A percentile compares a stretch with the other conserved stretches of the same genome.
Evolutionary conservation across 768 basidiomycete species (phyloP).

Genomic region (Macrolepiota dolichaula): DNA sequence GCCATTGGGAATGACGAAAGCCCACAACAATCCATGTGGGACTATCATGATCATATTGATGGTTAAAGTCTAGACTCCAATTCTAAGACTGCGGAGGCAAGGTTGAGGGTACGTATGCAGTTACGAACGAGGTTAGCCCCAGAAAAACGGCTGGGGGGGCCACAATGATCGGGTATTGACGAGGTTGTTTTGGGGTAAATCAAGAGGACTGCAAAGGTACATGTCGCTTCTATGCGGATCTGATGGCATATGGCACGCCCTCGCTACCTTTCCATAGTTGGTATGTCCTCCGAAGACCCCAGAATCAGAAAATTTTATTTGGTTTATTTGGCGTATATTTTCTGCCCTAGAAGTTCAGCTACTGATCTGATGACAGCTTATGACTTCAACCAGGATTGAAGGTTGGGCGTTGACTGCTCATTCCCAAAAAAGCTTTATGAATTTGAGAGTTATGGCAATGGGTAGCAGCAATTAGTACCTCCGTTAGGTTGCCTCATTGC

Average conservation of each 20-base stretch:
- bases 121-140: conserved; percentile 45
- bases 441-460: too few relatives aligned
- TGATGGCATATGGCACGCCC: background rate
- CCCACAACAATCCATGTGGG: conserved; percentile 7
- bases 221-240: background rate
- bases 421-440: too few relatives aligned
- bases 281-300: too few relatives aligned
- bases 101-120: conserved; percentile 45
- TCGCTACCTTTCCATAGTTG: background rate
- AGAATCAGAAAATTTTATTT: too few relatives aligned
- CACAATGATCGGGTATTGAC: background rate
- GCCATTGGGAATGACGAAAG: background rate
- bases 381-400: too few relatives aligned
- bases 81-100: conserved; percentile 26
- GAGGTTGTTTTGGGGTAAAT: background rate
- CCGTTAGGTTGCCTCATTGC: background rate
- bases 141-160: conserved; percentile 27
- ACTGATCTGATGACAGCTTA: too few relatives aligned
- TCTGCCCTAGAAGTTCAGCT: too few relatives aligned
- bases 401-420: too few relatives aligned
- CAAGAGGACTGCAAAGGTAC: conserved; percentile 20
- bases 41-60: conserved; percentile 8
- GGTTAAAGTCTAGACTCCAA: conserved; percentile 14
- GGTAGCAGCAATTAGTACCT: background rate
- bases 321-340: too few relatives aligned